Base-by-base conservation (phyloP, 805 yeast species). In the Kodamaea fukazawae region DNA sequence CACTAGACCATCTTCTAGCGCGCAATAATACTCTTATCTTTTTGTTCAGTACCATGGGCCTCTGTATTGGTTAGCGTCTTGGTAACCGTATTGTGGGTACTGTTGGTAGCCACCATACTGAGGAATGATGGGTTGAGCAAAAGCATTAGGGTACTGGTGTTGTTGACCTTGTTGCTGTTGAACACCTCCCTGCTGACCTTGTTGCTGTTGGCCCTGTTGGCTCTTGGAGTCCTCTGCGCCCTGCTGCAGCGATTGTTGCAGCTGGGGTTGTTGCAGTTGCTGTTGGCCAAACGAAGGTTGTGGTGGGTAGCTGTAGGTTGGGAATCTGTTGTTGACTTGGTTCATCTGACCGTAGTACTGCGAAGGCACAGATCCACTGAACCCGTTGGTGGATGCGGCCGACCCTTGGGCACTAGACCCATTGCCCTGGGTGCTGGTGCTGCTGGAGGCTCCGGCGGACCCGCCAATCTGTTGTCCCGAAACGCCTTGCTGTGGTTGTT, bases 41-140 rank as follows among this genome's bases (percentile, higher is more conserved):
- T 20, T 20, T 20, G 23, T 32, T 43, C 64, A 68, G 49, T 67
- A 69, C 75, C 75, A 69, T 17, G 37, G 37, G 34, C 70, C 71
- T 45, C 73, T 65, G 55, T 66, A 66, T 47, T 67, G 71, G 44
- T 26, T 38, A 27, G 55, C 55, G 43, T 67, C 73, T 49, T 67
- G 74, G 55, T 67, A 69, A 45, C 70, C 71, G 47, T 67, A 69
- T 53, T 69, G 75, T 9, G 74, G 73, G 54, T 67, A 69, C 51
- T 69, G 74, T 51, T 69, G 75, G 50, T 67, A 69, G n/a, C 60
- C 72, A 31, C 65, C 71, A 48, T 63, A 69, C 53, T 68, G 72
- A 18, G 72, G 73, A 42, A 60, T 57, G 43, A 53, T 50, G 35
- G 67, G 68, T 51, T 68, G 73, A 20, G 62, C 60, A 38, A 55